Conservation (phyloP, 2,329 filamentous ascomycete genomes). For the Pseudogymnoascus sp. region DNA sequence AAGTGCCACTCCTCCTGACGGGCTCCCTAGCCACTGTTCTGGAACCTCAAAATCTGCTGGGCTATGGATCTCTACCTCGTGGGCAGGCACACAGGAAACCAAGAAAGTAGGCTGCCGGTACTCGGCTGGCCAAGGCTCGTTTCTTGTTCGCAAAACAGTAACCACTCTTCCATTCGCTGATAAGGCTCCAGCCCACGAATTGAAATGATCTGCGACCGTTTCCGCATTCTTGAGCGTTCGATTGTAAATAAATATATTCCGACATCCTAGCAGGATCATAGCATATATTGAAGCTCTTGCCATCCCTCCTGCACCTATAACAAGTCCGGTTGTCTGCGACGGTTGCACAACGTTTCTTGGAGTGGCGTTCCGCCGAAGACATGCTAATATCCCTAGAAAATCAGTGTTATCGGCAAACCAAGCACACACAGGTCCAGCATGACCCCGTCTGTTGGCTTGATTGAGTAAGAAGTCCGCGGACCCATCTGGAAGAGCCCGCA, state of each 20-base stretch:
- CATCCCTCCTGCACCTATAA: slow-evolving; percentile 66
- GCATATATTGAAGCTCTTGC: slow-evolving; percentile 70
- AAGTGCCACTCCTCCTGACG: slow-evolving; percentile 67
- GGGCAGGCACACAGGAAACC: slow-evolving; percentile 67
- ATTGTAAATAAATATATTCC: slow-evolving; percentile 68
- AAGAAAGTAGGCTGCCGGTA: slow-evolving; percentile 64
- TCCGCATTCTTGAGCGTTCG: slow-evolving; percentile 60
- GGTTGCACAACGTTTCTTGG: slow-evolving; percentile 59
- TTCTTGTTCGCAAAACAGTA: slow-evolving; percentile 46
- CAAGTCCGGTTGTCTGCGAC: slow-evolving; percentile 38
- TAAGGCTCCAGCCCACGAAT: slow-evolving; percentile 32
- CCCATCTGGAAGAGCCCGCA: slow-evolving; percentile 41
- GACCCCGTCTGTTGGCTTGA: slow-evolving; percentile 32
- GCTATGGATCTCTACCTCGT: slow-evolving; percentile 53
- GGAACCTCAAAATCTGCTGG: slow-evolving; percentile 65
- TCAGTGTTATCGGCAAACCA: slow-evolving; percentile 65
- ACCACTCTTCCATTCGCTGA: slow-evolving; percentile 25
- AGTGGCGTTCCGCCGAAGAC: slow-evolving; percentile 60
- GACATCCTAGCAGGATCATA: slow-evolving; percentile 68
- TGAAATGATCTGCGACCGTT: slow-evolving; percentile 62
- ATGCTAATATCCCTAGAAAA: slow-evolving; percentile 59
- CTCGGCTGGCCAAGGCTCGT: slow-evolving; percentile 56
- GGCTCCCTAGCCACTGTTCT: slow-evolving; percentile 59
- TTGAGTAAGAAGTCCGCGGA: slow-evolving; percentile 36
- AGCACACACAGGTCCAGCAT: slow-evolving; percentile 55